Conservation (phyloP, 805 yeast genomes). For the Ogataea neopini region DNA sequence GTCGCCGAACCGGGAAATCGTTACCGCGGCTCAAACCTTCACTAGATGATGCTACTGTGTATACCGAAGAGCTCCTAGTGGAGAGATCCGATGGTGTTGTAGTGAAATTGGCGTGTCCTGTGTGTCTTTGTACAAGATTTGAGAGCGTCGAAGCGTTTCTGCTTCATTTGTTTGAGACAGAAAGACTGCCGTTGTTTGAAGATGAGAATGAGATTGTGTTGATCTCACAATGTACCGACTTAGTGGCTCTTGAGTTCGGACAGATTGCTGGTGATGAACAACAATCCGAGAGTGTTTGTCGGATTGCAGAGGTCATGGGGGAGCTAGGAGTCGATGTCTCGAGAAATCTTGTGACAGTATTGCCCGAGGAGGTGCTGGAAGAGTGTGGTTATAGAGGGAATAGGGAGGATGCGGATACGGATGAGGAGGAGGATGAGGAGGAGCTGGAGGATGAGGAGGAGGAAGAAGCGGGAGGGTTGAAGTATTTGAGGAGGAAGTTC, state of each 20-base stretch:
- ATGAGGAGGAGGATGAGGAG: neutral
- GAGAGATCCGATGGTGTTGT: slow-evolving; percentile 20
- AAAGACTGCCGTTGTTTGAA: slow-evolving; percentile 15
- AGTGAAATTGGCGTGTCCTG: slow-evolving; percentile 20
- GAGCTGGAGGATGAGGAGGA: neutral
- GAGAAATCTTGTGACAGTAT: slow-evolving; percentile 8
- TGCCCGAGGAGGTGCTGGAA: slow-evolving; percentile 8
- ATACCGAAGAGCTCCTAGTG: slow-evolving; percentile 1
- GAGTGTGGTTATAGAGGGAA: slow-evolving; percentile 1
- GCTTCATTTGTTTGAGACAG: slow-evolving; percentile 12
- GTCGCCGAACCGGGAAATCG: slow-evolving; percentile 3
- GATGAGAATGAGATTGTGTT: slow-evolving; percentile 8
- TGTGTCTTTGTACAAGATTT: slow-evolving; percentile 8
- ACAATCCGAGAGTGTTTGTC: slow-evolving; percentile 1
- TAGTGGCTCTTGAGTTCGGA: slow-evolving; percentile 16
- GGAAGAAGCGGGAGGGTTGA: slow-evolving; percentile 5
- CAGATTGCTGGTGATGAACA: slow-evolving; percentile 1
- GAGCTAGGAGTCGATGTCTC: slow-evolving; percentile 8
- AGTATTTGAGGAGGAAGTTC: slow-evolving; percentile 12
- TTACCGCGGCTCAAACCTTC: slow-evolving; percentile 10
- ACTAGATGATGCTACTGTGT: neutral
- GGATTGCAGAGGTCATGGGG: slow-evolving; percentile 8
- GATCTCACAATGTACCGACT: slow-evolving; percentile 1
- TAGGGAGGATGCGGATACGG: slow-evolving; percentile 1
- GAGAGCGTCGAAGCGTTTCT: slow-evolving; percentile 6